These are phyloP conservation scores for Tillandsia fasciculata DNA, from an alignment of 176 grass and related monocot genomes.

Conservation along the genomic window DNA sequence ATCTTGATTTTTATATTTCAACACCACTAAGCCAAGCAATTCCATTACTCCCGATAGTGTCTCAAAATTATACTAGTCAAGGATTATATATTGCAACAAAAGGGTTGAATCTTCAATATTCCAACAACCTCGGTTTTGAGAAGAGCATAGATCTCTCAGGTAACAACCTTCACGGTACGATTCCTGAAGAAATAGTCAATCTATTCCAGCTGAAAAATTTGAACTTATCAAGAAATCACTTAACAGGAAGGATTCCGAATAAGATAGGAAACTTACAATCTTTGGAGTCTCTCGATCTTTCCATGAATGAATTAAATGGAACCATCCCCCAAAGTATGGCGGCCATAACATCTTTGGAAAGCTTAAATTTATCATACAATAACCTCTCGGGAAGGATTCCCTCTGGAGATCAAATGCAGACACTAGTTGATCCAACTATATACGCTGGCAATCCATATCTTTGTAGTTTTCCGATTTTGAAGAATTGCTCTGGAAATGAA, in stretches of 20 bases:
- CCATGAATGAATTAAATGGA: slow-evolving; percentile 14
- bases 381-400: no score
- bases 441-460: no score
- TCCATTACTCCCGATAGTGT: no score
- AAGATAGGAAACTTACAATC: slow-evolving; percentile 11
- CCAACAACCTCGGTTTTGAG: neutral
- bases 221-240: slow-evolving; percentile 23
- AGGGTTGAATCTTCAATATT: slow-evolving; percentile 5
- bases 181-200: slow-evolving; percentile 12
- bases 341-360: no score
- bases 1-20: no score
- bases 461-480: slow-evolving; percentile 16
- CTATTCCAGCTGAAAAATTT: slow-evolving; percentile 13
- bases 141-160: slow-evolving; percentile 29
- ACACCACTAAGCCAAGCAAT: no score
- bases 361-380: no score
- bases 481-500: no score
- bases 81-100: slow-evolving; percentile 14
- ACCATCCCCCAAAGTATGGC: slow-evolving; percentile 3
- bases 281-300: slow-evolving; percentile 42
- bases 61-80: neutral
- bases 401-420: no score
- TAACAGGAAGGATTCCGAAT: neutral
- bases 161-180: slow-evolving; percentile 19
- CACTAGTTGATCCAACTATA: no score